Conservation (phyloP, 805 yeast species). For the Saturnispora galanensis region DNA sequence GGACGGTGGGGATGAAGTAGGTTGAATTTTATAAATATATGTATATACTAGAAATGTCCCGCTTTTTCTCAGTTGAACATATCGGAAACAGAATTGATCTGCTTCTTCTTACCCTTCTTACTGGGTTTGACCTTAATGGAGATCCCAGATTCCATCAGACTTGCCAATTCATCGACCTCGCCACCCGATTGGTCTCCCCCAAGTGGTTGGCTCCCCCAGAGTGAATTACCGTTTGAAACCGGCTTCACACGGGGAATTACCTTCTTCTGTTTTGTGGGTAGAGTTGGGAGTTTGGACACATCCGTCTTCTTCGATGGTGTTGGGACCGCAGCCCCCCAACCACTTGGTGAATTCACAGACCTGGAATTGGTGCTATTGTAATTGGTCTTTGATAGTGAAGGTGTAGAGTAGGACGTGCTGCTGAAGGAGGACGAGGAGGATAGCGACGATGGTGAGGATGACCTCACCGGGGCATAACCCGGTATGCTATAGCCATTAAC, state of each 20-base stretch:
- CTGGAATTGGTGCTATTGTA: background rate
- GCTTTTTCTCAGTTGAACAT: background rate
- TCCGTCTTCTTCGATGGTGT: conserved; percentile 5
- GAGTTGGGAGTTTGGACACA: conserved; percentile 23
- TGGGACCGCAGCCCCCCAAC: conserved; percentile 1
- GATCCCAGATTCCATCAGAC: conserved; percentile 2
- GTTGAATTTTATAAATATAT: background rate
- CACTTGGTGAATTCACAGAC: conserved; percentile 8
- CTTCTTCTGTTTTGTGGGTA: conserved; percentile 34
- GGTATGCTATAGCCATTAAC: conserved; percentile 15
- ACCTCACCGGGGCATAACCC: conserved; percentile 20
- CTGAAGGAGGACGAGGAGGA: conserved; percentile 12
- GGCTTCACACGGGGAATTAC: conserved; percentile 53
- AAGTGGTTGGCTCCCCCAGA: conserved; percentile 23
- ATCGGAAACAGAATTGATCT: background rate
- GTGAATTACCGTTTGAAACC: conserved; percentile 21
- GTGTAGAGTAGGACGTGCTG: background rate
- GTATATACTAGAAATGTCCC: background rate
- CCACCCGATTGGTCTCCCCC: background rate
- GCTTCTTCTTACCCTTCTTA: conserved; percentile 35
- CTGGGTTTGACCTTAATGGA: conserved; percentile 26
- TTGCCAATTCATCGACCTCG: conserved; percentile 11
- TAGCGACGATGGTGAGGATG: conserved; percentile 25
- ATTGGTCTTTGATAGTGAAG: background rate
- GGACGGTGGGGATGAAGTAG: conserved; percentile 43